These are phyloP conservation scores for Hansenula sp. DNA, from an alignment of 1,139 yeast genomes.

Conservation along the genomic window DNA sequence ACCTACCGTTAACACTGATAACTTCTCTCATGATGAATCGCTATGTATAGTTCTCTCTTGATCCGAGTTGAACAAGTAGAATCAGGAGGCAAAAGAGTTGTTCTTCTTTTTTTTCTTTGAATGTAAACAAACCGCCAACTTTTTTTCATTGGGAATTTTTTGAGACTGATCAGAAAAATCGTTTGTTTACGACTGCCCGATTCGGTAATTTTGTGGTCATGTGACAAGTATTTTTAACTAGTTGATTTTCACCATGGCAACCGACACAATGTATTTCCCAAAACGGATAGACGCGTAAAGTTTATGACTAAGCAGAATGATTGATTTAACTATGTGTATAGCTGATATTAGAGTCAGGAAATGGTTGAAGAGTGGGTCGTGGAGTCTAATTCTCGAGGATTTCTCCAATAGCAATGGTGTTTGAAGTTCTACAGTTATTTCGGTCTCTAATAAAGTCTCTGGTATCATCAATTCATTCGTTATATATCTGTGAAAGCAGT, in stretches of 20 bases:
- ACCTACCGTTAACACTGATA: conserved; percentile 83
- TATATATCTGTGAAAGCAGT: conserved; percentile 15
- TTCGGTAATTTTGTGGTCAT: conserved; percentile 7
- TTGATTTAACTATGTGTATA: too few species aligned
- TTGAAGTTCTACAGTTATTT: background rate
- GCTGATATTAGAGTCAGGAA: too few species aligned
- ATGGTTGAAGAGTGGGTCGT: too few species aligned
- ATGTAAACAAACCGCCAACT: conserved; percentile 19
- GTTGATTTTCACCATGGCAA: conserved; percentile 8
- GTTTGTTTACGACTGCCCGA: conserved; percentile 20
- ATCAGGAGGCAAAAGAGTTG: conserved; percentile 1
- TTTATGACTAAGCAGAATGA: too few species aligned
- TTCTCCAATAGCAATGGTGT: background rate
- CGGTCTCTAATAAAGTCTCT: too few species aligned
- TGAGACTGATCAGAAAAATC: conserved; percentile 9
- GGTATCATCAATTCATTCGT: too few species aligned
- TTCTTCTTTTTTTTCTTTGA: conserved; percentile 3
- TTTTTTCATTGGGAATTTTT: conserved; percentile 12
- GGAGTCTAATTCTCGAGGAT: too few species aligned
- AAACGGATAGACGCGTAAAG: too few species aligned
- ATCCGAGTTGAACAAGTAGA: background rate
- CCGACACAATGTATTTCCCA: background rate
- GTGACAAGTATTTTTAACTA: conserved; percentile 1
- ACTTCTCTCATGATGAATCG: conserved; percentile 73
- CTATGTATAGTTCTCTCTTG: conserved; percentile 3